Percentiles rank a stretch among this genome's conserved stretches.
phyloP scores from a whole-genome alignment of 2,329 filamentous ascomycete genomes.

The Cryphonectria naterciae region DNA sequence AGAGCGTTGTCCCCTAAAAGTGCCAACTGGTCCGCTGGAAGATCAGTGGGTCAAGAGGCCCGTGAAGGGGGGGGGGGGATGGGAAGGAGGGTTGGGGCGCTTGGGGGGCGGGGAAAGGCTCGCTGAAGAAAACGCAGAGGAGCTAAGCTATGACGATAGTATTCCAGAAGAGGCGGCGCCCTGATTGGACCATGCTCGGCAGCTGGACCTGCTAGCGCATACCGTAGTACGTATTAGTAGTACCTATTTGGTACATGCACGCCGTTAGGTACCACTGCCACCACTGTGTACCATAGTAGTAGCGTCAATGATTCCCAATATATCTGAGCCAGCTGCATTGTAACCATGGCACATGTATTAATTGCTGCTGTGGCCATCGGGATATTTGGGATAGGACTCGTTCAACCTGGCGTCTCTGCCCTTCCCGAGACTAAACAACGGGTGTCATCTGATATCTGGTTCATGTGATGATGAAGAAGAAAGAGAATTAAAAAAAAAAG shows the following conservation, averaged over 20 bases:
- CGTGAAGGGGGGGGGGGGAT: too few relatives aligned
- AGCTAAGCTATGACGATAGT: slow-evolving; percentile 10
- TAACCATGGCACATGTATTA: background rate
- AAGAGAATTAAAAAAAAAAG: too few relatives aligned
- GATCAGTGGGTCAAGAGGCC: background rate
- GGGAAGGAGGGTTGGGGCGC: background rate
- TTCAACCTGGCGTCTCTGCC: background rate
- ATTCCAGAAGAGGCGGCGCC: background rate
- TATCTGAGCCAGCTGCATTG: background rate
- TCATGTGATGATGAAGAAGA: background rate
- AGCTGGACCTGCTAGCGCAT: background rate
- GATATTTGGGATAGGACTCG: background rate
- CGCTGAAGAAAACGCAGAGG: background rate
- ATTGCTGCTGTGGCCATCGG: background rate
- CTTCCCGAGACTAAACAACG: background rate
- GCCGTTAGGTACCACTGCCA: background rate
- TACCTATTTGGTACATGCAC: background rate
- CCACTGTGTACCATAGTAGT: background rate
- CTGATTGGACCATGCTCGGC: background rate
- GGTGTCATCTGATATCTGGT: background rate
- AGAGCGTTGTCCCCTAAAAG: background rate
- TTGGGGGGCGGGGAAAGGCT: background rate
- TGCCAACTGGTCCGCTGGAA: background rate
- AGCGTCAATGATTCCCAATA: background rate
- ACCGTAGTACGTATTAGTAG: background rate